A percentile compares a stretch with the other conserved stretches of the same genome.
These are phyloP conservation scores for Pichia sp. DNA, from an alignment of 1,139 yeast genomes.

Conservation along the genomic window DNA sequence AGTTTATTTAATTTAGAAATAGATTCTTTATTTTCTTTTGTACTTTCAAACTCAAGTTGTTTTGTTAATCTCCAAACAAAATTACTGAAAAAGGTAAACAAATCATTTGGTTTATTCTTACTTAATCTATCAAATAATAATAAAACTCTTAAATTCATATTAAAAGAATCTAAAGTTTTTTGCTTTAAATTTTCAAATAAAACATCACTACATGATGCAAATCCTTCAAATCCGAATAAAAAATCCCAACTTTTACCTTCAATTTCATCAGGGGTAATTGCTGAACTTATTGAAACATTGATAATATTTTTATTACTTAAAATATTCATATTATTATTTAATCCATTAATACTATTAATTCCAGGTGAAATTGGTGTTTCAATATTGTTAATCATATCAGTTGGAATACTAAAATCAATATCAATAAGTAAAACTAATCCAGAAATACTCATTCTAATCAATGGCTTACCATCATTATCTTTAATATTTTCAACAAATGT, in stretches of 20 bases:
- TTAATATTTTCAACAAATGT: slow-evolving; percentile 26
- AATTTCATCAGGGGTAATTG: slow-evolving; percentile 24
- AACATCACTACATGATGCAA: slow-evolving; percentile 23
- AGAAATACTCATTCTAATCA: slow-evolving; percentile 13
- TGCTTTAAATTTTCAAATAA: slow-evolving; percentile 24
- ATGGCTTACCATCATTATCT: neutral
- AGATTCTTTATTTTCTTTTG: neutral
- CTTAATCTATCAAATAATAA: slow-evolving; percentile 30
- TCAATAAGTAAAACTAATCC: slow-evolving; percentile 31
- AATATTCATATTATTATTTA: neutral
- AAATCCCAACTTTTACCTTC: slow-evolving; percentile 22
- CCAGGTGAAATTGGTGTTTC: slow-evolving; percentile 10
- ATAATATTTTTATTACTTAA: slow-evolving; percentile 4
- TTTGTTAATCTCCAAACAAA: slow-evolving; percentile 22
- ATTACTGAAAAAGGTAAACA: slow-evolving; percentile 28
- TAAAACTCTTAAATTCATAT: slow-evolving; percentile 28
- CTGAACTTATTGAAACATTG: slow-evolving; percentile 25
- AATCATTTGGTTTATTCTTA: slow-evolving; percentile 25
- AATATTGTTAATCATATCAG: neutral
- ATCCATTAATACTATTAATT: neutral
- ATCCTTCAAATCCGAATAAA: slow-evolving; percentile 20
- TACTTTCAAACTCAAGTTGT: slow-evolving; percentile 14
- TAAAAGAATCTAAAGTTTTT: slow-evolving; percentile 28
- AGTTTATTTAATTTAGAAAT: neutral
- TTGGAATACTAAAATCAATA: slow-evolving; percentile 25